These are phyloP conservation scores for Chytridium lagenaria DNA, from an alignment of 371 early-diverging fungal species.

Conservation along the genomic window DNA sequence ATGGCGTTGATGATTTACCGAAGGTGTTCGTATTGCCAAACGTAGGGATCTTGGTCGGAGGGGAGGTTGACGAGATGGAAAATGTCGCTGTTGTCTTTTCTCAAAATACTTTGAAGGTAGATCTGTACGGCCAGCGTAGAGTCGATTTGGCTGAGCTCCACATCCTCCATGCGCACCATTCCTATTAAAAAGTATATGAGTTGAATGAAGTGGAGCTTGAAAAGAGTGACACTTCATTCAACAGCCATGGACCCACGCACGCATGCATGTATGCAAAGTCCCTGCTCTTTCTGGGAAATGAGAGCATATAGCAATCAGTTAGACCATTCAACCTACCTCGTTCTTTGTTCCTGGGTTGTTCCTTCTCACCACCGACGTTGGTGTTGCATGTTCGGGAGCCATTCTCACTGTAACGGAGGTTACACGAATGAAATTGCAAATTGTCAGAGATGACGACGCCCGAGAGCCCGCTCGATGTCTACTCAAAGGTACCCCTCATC, in stretches of 20 bases:
- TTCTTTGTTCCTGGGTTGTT: slow-evolving; percentile 40
- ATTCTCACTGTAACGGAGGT: no score
- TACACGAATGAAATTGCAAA: no score
- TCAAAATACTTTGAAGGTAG: slow-evolving; percentile 80
- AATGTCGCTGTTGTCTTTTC: slow-evolving; percentile 69
- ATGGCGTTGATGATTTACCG: slow-evolving; percentile 57
- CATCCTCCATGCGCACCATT: slow-evolving; percentile 45
- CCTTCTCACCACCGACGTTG: background rate
- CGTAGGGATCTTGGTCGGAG: slow-evolving; percentile 65
- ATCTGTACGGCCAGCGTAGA: slow-evolving; percentile 82
- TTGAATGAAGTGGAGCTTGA: no score
- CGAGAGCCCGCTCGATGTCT: slow-evolving; percentile 28
- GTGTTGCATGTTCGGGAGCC: background rate
- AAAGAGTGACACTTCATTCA: no score
- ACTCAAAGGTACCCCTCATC: slow-evolving; percentile 34
- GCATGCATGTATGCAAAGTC: background rate
- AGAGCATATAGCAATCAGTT: no score
- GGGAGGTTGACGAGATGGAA: slow-evolving; percentile 71
- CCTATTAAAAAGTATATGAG: slow-evolving; percentile 29
- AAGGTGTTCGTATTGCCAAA: slow-evolving; percentile 92
- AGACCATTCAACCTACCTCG: slow-evolving; percentile 35
- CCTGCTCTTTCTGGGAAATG: no score
- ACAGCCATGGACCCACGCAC: no score
- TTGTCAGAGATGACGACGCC: slow-evolving; percentile 18
- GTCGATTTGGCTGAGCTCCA: slow-evolving; percentile 67